Evolutionary conservation across 805 yeast species (phyloP).

Genomic region (Candida ipomoeae): DNA sequence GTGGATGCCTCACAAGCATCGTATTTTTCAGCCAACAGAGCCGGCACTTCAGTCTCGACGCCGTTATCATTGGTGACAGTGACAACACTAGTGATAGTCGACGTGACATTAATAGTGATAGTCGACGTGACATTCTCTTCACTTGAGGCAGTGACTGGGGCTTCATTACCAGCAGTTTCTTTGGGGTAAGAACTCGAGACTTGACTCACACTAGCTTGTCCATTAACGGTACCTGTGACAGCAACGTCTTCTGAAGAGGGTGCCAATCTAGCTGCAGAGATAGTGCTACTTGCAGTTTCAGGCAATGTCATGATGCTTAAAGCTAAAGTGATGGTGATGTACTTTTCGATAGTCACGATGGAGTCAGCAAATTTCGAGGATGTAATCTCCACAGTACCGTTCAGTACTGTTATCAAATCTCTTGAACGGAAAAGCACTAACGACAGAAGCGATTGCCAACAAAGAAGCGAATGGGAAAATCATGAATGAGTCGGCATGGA

Average conservation of each 20-base stretch:
- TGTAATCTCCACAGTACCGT: conserved; percentile 15
- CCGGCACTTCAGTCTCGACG: conserved; percentile 7
- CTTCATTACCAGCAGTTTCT: conserved; percentile 2
- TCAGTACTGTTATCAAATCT: conserved; percentile 36
- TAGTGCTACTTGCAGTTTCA: conserved; percentile 34
- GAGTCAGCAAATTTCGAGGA: conserved; percentile 13
- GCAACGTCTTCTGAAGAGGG: conserved; percentile 21
- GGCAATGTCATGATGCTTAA: conserved; percentile 25
- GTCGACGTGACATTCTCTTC: conserved; percentile 29
- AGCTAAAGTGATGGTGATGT: conserved; percentile 29
- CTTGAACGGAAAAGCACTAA: conserved; percentile 30
- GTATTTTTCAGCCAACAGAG: conserved; percentile 3
- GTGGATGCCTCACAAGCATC: conserved; percentile 21
- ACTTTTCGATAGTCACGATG: conserved; percentile 26
- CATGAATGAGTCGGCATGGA: not conserved
- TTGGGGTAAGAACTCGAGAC: conserved; percentile 18
- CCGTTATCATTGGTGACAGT: conserved; percentile 23
- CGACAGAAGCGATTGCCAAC: conserved; percentile 24
- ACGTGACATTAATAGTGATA: conserved; percentile 25
- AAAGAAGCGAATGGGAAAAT: conserved; percentile 19
- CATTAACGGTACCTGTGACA: conserved; percentile 42
- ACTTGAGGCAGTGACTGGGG: conserved; percentile 2
- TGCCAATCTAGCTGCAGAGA: conserved; percentile 46
- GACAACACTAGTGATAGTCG: conserved; percentile 26
- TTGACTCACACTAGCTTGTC: conserved; percentile 17